These are phyloP conservation scores for Aspergillus sclerotioniger DNA, from an alignment of 495 filamentous ascomycete genomes.

Conservation along the genomic window DNA sequence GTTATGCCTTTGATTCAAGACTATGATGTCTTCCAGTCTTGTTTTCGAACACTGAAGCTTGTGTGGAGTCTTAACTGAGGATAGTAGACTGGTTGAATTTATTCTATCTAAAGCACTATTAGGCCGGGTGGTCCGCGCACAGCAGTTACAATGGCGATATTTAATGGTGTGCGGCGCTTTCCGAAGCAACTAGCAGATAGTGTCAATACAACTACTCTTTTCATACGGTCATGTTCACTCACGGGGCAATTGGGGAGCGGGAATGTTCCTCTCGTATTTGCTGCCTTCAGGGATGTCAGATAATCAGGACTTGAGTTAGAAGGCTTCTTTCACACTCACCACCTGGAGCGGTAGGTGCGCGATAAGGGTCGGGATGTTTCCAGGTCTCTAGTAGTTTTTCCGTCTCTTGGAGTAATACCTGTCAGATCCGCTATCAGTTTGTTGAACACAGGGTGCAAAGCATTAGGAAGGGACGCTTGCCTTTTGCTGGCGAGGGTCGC, in stretches of 20 bases:
- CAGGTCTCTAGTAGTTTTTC: conserved; percentile 85
- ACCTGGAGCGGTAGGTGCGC: conserved; percentile 85
- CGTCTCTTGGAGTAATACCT: conserved; percentile 82
- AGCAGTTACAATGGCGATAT: background rate
- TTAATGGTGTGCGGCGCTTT: conserved; percentile 6
- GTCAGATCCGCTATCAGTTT: conserved; percentile 9
- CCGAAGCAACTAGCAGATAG: conserved; percentile 14
- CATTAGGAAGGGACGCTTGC: conserved; percentile 45
- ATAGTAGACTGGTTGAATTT: background rate
- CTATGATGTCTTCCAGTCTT: too few species aligned
- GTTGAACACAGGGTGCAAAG: background rate
- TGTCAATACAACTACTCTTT: background rate
- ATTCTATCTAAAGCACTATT: background rate
- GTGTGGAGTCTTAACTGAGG: background rate
- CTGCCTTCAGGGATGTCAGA: conserved; percentile 60
- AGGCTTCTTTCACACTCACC: conserved; percentile 56
- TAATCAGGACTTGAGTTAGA: background rate
- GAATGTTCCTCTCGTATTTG: conserved; percentile 94
- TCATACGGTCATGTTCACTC: conserved; percentile 36
- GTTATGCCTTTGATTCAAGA: background rate
- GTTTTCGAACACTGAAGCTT: too few species aligned
- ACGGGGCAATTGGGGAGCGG: conserved; percentile 75
- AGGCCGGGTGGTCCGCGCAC: background rate
- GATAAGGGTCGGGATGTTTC: conserved; percentile 96
- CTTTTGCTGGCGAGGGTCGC: conserved; percentile 82